Conservation (phyloP, 768 basidiomycete species). For the Tulasnella sp. region DNA sequence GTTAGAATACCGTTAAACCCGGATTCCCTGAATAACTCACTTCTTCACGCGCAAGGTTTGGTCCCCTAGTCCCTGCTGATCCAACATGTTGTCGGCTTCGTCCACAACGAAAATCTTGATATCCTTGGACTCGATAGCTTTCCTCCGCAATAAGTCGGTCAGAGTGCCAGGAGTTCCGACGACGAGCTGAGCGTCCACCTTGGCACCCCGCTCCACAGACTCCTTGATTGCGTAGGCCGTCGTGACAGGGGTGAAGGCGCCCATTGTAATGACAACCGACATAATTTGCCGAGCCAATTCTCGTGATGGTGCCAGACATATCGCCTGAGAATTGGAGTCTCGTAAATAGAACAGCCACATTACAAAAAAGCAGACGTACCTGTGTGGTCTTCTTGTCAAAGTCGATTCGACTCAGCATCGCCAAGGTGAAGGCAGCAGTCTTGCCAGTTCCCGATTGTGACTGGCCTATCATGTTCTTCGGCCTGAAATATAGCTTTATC, state of each 20-base stretch:
- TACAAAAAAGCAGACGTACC: slow-evolving; percentile 36
- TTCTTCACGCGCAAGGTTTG: slow-evolving; percentile 92
- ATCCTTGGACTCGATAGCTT: slow-evolving; percentile 66
- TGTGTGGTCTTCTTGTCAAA: slow-evolving; percentile 76
- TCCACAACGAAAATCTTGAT: slow-evolving; percentile 94
- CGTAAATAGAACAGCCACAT: slow-evolving; percentile 17
- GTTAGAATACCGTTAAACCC: not conserved
- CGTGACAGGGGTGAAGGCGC: slow-evolving; percentile 86
- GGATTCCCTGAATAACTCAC: slow-evolving; percentile 38
- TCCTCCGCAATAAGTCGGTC: slow-evolving; percentile 72
- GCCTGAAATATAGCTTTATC: slow-evolving; percentile 42
- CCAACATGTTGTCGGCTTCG: slow-evolving; percentile 99
- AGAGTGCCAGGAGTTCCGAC: slow-evolving; percentile 97
- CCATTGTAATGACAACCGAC: slow-evolving; percentile 89
- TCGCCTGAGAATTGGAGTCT: slow-evolving; percentile 46
- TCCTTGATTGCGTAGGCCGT: slow-evolving; percentile 96
- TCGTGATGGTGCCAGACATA: slow-evolving; percentile 96
- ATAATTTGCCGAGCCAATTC: slow-evolving; percentile 97
- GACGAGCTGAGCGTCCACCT: slow-evolving; percentile 78
- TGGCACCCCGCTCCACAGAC: slow-evolving; percentile 30
- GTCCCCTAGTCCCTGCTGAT: slow-evolving; percentile 87
- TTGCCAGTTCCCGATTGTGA: slow-evolving; percentile 99
- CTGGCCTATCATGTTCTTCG: slow-evolving; percentile 97
- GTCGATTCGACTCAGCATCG: slow-evolving; percentile 93
- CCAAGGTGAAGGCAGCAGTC: slow-evolving; percentile 95